Conservation (phyloP, 1,284 basidiomycete species). For the Leccinum variabile region DNA sequence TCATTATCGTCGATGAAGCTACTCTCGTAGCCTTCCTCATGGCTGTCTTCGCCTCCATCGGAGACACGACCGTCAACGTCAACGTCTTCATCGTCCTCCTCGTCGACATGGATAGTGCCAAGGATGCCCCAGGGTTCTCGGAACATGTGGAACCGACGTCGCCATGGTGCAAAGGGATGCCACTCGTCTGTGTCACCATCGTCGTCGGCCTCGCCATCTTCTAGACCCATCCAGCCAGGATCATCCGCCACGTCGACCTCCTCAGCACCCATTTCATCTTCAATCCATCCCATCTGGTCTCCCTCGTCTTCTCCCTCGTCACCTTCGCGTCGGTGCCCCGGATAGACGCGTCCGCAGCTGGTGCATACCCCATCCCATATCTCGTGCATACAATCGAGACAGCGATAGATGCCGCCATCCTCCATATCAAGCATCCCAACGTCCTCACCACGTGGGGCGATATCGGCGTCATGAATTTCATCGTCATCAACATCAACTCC, state of each 20-base stretch:
- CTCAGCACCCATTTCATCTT: conserved; percentile 38
- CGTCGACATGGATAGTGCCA: conserved; percentile 24
- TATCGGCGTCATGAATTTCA: conserved; percentile 16
- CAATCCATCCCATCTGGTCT: conserved; percentile 38
- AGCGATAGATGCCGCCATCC: conserved; percentile 71
- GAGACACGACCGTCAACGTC: conserved; percentile 17
- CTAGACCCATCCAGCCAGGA: conserved; percentile 40
- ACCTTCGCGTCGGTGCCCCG: conserved; percentile 44
- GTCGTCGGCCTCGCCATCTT: conserved; percentile 35
- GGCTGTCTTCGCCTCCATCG: conserved; percentile 29
- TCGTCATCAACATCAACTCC: conserved; percentile 20
- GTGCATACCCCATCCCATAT: conserved; percentile 66
- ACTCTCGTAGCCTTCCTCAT: conserved; percentile 42
- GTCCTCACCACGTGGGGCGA: conserved; percentile 35
- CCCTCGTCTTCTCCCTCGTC: conserved; percentile 40
- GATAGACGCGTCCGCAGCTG: conserved; percentile 56
- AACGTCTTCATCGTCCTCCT: conserved; percentile 32
- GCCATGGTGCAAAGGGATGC: conserved; percentile 24
- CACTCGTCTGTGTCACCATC: conserved; percentile 29
- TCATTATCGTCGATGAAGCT: conserved; percentile 52
- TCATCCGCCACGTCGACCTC: conserved; percentile 35
- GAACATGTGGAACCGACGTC: conserved; percentile 20
- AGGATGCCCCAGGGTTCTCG: conserved; percentile 19
- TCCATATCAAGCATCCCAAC: conserved; percentile 67
- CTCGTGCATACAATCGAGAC: conserved; percentile 72